Conservation (phyloP, 2,329 filamentous ascomycete genomes). For the Colletotrichum sp. region DNA sequence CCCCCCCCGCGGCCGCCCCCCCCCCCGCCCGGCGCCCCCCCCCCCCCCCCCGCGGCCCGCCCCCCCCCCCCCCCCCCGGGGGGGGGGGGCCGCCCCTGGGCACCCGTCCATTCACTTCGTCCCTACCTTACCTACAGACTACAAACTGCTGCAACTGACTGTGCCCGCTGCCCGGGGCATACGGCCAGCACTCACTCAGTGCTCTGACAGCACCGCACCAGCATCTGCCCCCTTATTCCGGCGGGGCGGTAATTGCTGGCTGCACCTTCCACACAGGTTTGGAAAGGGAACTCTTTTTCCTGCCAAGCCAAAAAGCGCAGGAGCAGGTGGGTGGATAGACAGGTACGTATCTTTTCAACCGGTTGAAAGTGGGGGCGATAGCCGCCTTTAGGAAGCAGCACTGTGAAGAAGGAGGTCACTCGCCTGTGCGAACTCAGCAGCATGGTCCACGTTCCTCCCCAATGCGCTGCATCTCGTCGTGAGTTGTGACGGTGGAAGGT, state of each 20-base stretch:
- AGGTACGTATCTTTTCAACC: background rate
- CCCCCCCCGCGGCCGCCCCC: no score
- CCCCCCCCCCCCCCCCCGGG: no score
- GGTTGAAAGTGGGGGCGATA: background rate
- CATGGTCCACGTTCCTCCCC: background rate
- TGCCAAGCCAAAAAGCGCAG: background rate
- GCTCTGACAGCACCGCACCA: background rate
- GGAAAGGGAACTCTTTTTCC: background rate
- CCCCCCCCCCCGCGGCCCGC: no score
- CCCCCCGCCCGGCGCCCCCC: no score
- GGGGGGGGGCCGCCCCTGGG: no score
- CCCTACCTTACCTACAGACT: no score
- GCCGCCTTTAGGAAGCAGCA: background rate
- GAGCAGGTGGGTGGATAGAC: background rate
- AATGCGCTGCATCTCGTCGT: background rate
- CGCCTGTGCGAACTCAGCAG: background rate
- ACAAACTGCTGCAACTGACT: background rate
- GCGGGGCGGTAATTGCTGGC: background rate
- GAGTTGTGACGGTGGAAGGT: background rate
- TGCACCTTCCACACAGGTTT: background rate
- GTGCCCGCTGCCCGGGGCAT: background rate
- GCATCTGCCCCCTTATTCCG: background rate
- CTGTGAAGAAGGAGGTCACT: background rate
- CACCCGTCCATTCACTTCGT: background rate
- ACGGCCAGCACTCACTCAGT: background rate